Base-by-base conservation (phyloP, 2,329 filamentous ascomycete genomes). In the Colletotrichum acutatum region DNA sequence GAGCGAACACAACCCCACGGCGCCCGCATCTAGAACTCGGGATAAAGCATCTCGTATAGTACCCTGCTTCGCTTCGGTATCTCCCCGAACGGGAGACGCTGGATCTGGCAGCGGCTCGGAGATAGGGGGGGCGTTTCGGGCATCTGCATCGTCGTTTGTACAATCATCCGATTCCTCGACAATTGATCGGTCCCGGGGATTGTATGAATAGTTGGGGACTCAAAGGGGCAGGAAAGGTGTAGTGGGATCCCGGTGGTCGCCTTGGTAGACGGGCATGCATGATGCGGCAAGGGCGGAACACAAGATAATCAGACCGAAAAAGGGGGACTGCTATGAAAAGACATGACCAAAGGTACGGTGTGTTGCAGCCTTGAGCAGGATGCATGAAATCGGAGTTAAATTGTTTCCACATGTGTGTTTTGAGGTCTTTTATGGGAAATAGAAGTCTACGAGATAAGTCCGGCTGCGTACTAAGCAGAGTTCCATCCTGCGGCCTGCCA, bases 381-480 rank as follows among this genome's bases (percentile, higher is more conserved):
- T 34, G 60, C 46, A 63, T 53, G 26, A 62, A 32, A 24, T 46
- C 42, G 34, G 24, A 49, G 16, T 12, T 5, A 24, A n/a, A 16
- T n/a, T 11, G 30, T 54, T 54, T n/a, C 61, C 49, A 26, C 49
- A 37, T 4, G 24, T 28, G 32, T 60, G 32, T 60, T 53, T 54
- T 54, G 42, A 34, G 61, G 42, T 32, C 5, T 54, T 32, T 8
- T 53, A 37, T 5, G 37, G 42, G 37, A 14, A 4, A 42, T 42
- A 42, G 37, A 42, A 49, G n/a, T 46, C 30, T 42, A 58, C 69
- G 58, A 68, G 57, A 52, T 62, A 58, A 68, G 52, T 71, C 69
- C 65, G 68, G 24, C 16, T 37, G 6, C 24, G 53, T 30, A 42
- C 37, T 19, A 54, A 11, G 37, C 67, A 22, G 28, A 37, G 49